A percentile compares a stretch with the other conserved stretches of the same genome.
Evolutionary conservation across 768 basidiomycete species (phyloP).

Genomic region (Tubosaeta sp.): DNA sequence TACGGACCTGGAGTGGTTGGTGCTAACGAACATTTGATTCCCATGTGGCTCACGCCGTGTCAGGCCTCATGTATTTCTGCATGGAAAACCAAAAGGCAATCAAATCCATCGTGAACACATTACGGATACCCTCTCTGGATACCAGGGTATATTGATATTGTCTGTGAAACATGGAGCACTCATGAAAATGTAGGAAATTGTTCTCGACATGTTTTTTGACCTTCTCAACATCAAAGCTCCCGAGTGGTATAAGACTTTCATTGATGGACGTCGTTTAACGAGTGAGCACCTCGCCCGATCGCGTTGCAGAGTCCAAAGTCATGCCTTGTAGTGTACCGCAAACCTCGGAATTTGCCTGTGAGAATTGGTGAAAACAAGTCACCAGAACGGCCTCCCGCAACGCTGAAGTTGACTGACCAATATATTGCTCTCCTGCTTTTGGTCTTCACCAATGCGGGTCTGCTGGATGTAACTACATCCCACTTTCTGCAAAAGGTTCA

Average conservation of each 20-base stretch:
- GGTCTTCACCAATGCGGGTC: constrained; percentile 81
- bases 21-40: constrained; percentile 4
- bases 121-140: constrained; percentile 84
- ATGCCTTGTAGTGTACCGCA: constrained; percentile 58
- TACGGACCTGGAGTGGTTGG: constrained; percentile 93
- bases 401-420: constrained; percentile 85
- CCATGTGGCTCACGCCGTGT: constrained; percentile 5
- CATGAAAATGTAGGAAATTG: constrained; percentile 64
- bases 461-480: constrained; percentile 67
- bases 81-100: constrained; percentile 86
- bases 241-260: constrained; percentile 90
- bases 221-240: constrained; percentile 88
- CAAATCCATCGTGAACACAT: constrained; percentile 75
- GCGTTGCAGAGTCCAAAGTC: neutral
- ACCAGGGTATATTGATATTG: constrained; percentile 53
- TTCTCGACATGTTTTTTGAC: constrained; percentile 93
- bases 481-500: neutral
- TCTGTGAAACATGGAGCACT: constrained; percentile 4
- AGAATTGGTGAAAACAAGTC: constrained; percentile 33
- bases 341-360: constrained; percentile 38
- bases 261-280: constrained; percentile 82
- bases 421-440: constrained; percentile 83
- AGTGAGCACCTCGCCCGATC: constrained; percentile 46
- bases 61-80: constrained; percentile 91
- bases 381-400: constrained; percentile 47